A percentile compares a stretch with the other conserved stretches of the same genome.
Conservation (phyloP, 192 early-diverging fungal genomes). For the Umbelopsis ramanniana region DNA sequence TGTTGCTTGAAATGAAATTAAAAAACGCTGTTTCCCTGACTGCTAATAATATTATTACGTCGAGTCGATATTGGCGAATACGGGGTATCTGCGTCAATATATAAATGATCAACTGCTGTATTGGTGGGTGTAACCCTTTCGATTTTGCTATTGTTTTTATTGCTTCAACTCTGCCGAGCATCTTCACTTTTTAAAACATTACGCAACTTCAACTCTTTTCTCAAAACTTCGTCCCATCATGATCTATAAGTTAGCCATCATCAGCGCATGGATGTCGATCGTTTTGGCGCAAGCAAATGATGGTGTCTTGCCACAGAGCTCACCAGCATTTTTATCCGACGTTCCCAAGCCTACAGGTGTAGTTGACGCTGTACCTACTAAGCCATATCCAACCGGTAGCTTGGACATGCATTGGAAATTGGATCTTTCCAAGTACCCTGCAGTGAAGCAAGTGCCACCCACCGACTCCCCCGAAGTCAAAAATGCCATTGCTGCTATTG, state of each 20-base stretch:
- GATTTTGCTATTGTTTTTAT: too few species aligned
- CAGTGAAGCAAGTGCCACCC: not conserved
- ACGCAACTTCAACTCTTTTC: too few species aligned
- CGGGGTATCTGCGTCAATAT: too few species aligned
- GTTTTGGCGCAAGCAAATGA: not conserved
- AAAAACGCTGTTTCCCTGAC: too few species aligned
- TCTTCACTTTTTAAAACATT: too few species aligned
- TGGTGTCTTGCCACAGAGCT: conserved; percentile 20
- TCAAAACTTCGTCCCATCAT: not conserved
- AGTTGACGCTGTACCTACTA: not conserved
- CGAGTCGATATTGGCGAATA: too few species aligned
- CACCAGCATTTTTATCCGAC: conserved; percentile 29
- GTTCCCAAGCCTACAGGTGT: not conserved
- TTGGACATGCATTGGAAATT: conserved; percentile 4
- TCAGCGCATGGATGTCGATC: not conserved
- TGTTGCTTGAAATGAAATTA: too few species aligned
- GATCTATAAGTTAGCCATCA: not conserved
- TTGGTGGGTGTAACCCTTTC: too few species aligned
- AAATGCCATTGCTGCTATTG: not conserved
- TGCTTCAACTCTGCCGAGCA: too few species aligned
- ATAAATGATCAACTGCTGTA: too few species aligned
- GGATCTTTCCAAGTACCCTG: not conserved
- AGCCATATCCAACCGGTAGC: conserved; percentile 26
- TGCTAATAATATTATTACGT: too few species aligned
- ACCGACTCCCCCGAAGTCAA: not conserved